Evolutionary conservation across 495 filamentous ascomycete genomes (phyloP).

Genomic region (Aspergillus conjunctus): DNA sequence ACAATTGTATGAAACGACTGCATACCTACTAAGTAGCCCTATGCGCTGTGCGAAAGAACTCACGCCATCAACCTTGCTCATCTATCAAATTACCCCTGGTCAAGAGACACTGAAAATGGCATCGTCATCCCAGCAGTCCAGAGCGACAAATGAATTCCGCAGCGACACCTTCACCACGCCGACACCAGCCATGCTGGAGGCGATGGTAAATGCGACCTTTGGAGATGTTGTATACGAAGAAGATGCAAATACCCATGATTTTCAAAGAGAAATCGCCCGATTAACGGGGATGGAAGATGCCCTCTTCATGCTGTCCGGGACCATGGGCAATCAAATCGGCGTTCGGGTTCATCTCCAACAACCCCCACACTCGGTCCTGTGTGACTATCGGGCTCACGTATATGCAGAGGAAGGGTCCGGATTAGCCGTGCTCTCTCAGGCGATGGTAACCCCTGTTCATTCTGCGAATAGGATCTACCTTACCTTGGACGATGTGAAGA

Average conservation of each 20-base stretch:
- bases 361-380: slow-evolving; percentile 71
- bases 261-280: slow-evolving; percentile 66
- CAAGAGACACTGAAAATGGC: neutral
- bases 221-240: slow-evolving; percentile 77
- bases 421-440: slow-evolving; percentile 59
- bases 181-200: slow-evolving; percentile 67
- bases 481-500: slow-evolving; percentile 67
- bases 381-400: slow-evolving; percentile 68
- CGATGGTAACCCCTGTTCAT: slow-evolving; percentile 57
- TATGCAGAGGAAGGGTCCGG: slow-evolving; percentile 75
- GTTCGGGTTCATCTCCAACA: slow-evolving; percentile 67
- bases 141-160: slow-evolving; percentile 38
- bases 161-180: slow-evolving; percentile 76
- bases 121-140: neutral
- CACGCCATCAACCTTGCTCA: too few species aligned
- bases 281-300: slow-evolving; percentile 68
- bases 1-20: too few species aligned
- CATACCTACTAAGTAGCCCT: too few species aligned
- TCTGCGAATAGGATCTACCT: slow-evolving; percentile 67
- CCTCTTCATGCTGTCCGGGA: slow-evolving; percentile 76
- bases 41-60: too few species aligned
- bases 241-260: slow-evolving; percentile 61
- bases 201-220: slow-evolving; percentile 58
- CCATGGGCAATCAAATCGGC: slow-evolving; percentile 82
- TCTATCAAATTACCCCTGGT: too few species aligned